Base-by-base conservation (phyloP, 192 early-diverging fungal species). In the Mortierella hygrophila region DNA sequence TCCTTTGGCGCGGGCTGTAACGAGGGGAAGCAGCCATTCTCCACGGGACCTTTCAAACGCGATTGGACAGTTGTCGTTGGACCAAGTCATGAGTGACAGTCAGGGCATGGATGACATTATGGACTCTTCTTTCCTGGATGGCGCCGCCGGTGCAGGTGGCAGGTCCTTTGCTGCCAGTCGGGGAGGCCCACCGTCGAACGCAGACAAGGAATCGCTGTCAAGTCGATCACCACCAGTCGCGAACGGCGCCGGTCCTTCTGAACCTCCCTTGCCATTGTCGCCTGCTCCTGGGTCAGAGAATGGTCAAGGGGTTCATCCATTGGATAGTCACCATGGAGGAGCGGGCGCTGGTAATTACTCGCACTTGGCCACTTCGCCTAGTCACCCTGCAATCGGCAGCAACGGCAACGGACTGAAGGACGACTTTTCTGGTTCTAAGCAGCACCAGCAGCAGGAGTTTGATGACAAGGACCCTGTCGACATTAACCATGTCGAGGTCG, bases 401-500 rank as follows among this genome's bases (percentile, higher is more conserved):
- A 16, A 41, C 42, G 26, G 38, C 16, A 20, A 65, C 10, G 60
- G 13, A 32, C 0, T 23, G 47, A 8, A 69, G 26, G 44, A 49
- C 23, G 44, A 52, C 49, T 3, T 5, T 72, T 21, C 35, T 38
- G 26, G n/a, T 38, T 15, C 35, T 37, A 49, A 75, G 13, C 32
- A 13, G 10, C 46, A 55, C 15, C 35, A 71, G 21, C 5, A 11
- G 20, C 49, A 29, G 11, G 52, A 77, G 11, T n/a, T 63, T 52
- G 55, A 65, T 9, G 60, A 73, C 23, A 69, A 55, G 46, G 71
- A 82, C 6, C 37, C 65, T 4, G 44, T 35, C 8, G 70, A 77
- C 21, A 65, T 75, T 68, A 74, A 85, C 44, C 82, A 85, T 57
- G 84, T 81, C 2, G 75, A 86, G 15, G 84, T 86, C 2, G 79